A percentile compares a stretch with the other conserved stretches of the same genome.
Evolutionary conservation across 2,329 filamentous ascomycete genomes (phyloP).

Genomic region (Sphaerulina musiva): DNA sequence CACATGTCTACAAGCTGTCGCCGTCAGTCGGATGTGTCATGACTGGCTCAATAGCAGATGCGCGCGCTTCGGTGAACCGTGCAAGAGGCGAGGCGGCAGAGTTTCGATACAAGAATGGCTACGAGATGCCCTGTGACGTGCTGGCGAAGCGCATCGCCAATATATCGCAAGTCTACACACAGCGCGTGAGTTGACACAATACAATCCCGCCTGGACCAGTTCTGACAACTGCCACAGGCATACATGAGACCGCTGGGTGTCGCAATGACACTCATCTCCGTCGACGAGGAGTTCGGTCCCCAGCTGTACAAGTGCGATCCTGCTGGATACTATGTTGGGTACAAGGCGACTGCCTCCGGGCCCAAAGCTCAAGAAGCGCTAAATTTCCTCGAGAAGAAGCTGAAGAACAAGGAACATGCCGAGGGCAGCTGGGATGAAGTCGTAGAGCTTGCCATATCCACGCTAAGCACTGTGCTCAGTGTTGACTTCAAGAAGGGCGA

Average conservation of each 20-base stretch:
- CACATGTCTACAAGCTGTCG: constrained; percentile 95
- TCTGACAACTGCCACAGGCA: constrained; percentile 52
- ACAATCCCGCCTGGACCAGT: constrained; percentile 4
- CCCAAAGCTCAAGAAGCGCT: constrained; percentile 98
- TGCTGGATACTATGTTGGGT: constrained; percentile 94
- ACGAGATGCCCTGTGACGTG: constrained; percentile 98
- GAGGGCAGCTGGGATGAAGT: constrained; percentile 95
- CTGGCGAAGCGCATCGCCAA: constrained; percentile 95
- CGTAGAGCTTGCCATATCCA: constrained; percentile 91
- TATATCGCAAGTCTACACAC: constrained; percentile 98
- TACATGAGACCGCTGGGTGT: constrained; percentile 98
- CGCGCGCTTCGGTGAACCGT: constrained; percentile 83
- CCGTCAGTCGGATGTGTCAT: constrained; percentile 96
- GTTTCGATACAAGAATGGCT: constrained; percentile 97
- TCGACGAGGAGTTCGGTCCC: constrained; percentile 86
- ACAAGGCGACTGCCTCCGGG: constrained; percentile 95
- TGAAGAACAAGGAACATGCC: constrained; percentile 96
- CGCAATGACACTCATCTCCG: constrained; percentile 86
- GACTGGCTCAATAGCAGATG: constrained; percentile 97
- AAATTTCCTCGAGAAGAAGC: constrained; percentile 98
- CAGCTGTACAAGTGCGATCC: constrained; percentile 98
- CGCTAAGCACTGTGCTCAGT: constrained; percentile 90
- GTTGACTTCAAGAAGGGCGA: constrained; percentile 99
- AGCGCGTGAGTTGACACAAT: constrained; percentile 58
- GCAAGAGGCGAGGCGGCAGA: constrained; percentile 94